phyloP scores from a whole-genome alignment of 176 grass and related monocot species.

The Aegilops longissima region DNA sequence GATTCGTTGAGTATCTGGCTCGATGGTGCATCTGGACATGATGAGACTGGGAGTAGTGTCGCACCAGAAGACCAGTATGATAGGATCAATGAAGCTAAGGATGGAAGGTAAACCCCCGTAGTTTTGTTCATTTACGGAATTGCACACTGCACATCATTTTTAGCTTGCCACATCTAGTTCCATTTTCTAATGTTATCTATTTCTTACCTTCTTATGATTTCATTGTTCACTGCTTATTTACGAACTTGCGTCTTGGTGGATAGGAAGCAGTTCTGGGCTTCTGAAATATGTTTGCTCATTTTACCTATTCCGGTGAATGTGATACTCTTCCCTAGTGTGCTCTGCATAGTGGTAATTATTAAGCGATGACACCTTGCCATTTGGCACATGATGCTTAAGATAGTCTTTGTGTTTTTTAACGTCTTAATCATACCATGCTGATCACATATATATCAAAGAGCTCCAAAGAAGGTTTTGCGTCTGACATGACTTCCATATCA shows the following conservation, averaged over 20 bases:
- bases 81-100: slow-evolving; percentile 19
- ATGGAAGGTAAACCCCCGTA: slow-evolving; percentile 16
- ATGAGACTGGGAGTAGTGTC: neutral
- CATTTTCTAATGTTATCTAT: no score
- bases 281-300: neutral
- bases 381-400: neutral
- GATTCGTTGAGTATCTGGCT: slow-evolving; percentile 5
- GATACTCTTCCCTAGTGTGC: neutral
- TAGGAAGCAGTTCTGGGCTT: no score
- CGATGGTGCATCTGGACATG: slow-evolving; percentile 4
- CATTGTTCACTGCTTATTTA: no score
- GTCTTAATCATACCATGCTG: neutral
- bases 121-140: no score
- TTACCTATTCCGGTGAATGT: neutral
- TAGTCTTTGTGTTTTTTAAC: neutral
- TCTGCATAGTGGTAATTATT: neutral
- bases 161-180: no score
- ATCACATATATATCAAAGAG: neutral
- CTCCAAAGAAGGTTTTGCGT: neutral
- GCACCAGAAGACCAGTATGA: slow-evolving; percentile 1
- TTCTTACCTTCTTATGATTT: no score
- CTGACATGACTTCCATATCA: neutral
- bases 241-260: no score
- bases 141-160: no score
- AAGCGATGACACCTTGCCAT: neutral